Percentiles rank a stretch among this genome's conserved stretches.
Evolutionary conservation across 495 filamentous ascomycete species (phyloP).

Genomic region (Aspergillus leporis): DNA sequence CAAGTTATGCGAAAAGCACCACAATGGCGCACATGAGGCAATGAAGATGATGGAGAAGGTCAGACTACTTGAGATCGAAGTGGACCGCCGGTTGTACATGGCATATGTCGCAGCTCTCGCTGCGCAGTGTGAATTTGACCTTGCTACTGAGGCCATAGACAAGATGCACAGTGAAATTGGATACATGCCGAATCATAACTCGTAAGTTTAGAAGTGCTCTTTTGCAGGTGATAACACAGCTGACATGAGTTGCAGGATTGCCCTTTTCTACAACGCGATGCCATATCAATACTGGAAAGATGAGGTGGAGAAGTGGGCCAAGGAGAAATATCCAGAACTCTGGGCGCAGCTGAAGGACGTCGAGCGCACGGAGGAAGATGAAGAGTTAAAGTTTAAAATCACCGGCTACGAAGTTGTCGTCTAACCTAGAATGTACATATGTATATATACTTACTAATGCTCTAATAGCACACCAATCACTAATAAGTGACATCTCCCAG

Average conservation of each 20-base stretch:
- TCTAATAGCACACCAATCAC: neutral
- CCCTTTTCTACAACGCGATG: conserved; percentile 71
- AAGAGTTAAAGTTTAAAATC: conserved; percentile 36
- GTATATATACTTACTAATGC: neutral
- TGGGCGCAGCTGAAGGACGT: conserved; percentile 60
- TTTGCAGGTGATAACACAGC: conserved; percentile 16
- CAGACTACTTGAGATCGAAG: conserved; percentile 68
- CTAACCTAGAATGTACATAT: neutral
- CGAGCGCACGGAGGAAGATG: conserved; percentile 38
- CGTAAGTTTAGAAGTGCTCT: conserved; percentile 57
- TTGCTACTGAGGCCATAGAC: conserved; percentile 62
- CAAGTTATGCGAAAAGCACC: conserved; percentile 65
- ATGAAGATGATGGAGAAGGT: conserved; percentile 74
- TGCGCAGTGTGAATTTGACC: conserved; percentile 63
- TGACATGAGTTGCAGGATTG: conserved; percentile 53
- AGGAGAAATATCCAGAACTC: conserved; percentile 59
- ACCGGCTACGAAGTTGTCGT: conserved; percentile 12
- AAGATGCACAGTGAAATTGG: conserved; percentile 65
- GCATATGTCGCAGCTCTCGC: conserved; percentile 76
- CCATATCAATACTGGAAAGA: conserved; percentile 58
- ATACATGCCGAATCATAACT: conserved; percentile 59
- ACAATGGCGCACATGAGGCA: conserved; percentile 64
- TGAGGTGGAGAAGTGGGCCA: conserved; percentile 72
- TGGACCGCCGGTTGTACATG: conserved; percentile 69
- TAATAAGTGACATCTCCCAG: neutral